Base-by-base conservation (phyloP, 2,329 filamentous ascomycete genomes). In the Cladophialophora yegresii region DNA sequence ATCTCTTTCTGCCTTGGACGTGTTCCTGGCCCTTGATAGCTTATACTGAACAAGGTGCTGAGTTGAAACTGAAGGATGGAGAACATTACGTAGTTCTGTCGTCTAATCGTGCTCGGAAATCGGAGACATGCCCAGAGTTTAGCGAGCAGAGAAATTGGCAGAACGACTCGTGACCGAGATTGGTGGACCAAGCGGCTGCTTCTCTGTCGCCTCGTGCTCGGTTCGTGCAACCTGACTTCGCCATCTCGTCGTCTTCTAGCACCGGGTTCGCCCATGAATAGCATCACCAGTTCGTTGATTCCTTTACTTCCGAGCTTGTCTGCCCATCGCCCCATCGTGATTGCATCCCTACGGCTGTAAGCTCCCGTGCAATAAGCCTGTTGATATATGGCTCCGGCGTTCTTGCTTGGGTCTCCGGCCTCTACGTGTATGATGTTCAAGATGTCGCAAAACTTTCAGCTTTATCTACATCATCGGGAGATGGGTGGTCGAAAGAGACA, bases 171-270 rank as follows among this genome's bases (percentile, higher is more conserved):
- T 20, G 20, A 28, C 23, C 36, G 23, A 6, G n/a, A 23, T 26
- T n/a, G 55, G 12, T 26, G 54, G 45, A 65, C 66, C 66, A 67
- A 67, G 66, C 56, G 54, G 43, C 59, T 63, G 60, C 62, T 16
- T 43, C 16, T 65, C 49, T 50, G 36, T 36, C 54, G 33, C 63
- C 66, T 62, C 66, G 63, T 67, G 63, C 66, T 65, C 54, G 40
- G 43, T 63, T 56, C 26, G 3, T n/a, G 54, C 65, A 65, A 45
- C 51, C 55, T 63, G 53, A 49, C 26, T 30, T 53, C 57, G 43
- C 57, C 20, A 5, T 54, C 22, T 54, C 50, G 16, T 23, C 26
- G 49, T 50, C 23, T 23, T 58, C 23, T 22, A 40, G 32, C 28
- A 60, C 26, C 33, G 9, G 8, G 45, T 13, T n/a, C 9, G 23